Percentiles rank a stretch among this genome's conserved stretches.
Evolutionary conservation across 768 basidiomycete genomes (phyloP).

Genomic region (Panaeolus papilionaceus): DNA sequence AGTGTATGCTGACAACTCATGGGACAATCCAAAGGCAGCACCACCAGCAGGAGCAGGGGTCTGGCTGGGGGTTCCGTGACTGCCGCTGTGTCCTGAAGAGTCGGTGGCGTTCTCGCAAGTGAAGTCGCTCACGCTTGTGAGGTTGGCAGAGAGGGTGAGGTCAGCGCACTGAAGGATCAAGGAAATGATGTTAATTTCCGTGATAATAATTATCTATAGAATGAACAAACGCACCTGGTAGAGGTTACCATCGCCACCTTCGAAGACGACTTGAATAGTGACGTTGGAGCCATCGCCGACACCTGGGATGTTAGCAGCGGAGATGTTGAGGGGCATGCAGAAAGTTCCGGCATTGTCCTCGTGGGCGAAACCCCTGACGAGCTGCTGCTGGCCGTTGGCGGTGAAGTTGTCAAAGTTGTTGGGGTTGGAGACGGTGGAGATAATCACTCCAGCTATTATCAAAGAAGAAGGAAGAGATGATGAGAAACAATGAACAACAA

Average conservation of each 20-base stretch:
- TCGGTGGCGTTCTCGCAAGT: constrained; percentile 44
- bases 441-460: constrained; percentile 50
- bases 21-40: constrained; percentile 20
- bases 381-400: constrained; percentile 35
- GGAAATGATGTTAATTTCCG: too few species aligned
- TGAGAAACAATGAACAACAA: constrained; percentile 20
- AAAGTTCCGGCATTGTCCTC: constrained; percentile 57
- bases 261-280: constrained; percentile 66
- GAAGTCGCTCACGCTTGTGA: constrained; percentile 44
- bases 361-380: constrained; percentile 52
- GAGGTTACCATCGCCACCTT: constrained; percentile 71
- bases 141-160: constrained; percentile 61
- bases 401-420: constrained; percentile 68
- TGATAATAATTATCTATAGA: too few species aligned
- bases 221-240: constrained; percentile 56
- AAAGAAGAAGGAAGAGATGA: constrained; percentile 17
- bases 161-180: constrained; percentile 69
- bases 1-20: constrained; percentile 20
- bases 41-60: constrained; percentile 20
- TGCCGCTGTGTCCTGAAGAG: constrained; percentile 18
- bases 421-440: constrained; percentile 67
- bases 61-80: constrained; percentile 21
- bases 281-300: constrained; percentile 69
- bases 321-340: constrained; percentile 71
- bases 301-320: constrained; percentile 47